Evolutionary conservation across 2,329 filamentous ascomycete species (phyloP).

Genomic region (Hypoxylon sp.): DNA sequence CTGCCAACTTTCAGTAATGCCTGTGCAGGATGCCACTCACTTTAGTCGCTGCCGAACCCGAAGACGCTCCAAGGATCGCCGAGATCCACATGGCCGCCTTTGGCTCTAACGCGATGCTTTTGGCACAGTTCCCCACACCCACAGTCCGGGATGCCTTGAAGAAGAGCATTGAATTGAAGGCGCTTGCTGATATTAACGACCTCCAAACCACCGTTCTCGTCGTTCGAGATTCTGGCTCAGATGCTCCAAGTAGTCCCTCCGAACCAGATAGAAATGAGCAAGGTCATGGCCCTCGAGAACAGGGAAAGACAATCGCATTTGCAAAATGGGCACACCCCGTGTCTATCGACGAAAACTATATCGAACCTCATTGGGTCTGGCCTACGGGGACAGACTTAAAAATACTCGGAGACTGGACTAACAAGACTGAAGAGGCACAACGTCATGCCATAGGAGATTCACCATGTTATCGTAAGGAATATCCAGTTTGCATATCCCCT

Average conservation of each 20-base stretch:
- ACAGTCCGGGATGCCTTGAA: conserved; percentile 36
- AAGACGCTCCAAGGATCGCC: conserved; percentile 49
- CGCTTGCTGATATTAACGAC: conserved; percentile 47
- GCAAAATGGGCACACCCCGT: conserved; percentile 50
- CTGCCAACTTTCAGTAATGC: neutral
- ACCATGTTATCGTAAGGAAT: conserved; percentile 47
- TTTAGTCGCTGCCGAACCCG: conserved; percentile 32
- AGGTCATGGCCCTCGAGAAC: neutral
- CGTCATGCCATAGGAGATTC: conserved; percentile 29
- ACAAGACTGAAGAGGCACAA: conserved; percentile 38
- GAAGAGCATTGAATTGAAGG: conserved; percentile 42
- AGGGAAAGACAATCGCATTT: conserved; percentile 42
- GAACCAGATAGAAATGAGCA: conserved; percentile 1
- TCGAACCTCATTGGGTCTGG: conserved; percentile 49
- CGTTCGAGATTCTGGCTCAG: conserved; percentile 23
- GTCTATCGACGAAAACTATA: conserved; percentile 30
- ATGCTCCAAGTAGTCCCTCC: neutral
- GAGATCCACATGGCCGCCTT: conserved; percentile 51
- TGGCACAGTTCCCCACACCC: conserved; percentile 47
- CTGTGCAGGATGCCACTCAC: conserved; percentile 23
- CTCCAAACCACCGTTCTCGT: conserved; percentile 46
- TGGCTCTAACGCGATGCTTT: conserved; percentile 47
- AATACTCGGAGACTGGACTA: conserved; percentile 39
- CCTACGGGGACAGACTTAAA: conserved; percentile 46
- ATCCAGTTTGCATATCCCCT: conserved; percentile 1